Base-by-base conservation (phyloP, 108 stramenopile species). In the Fistulifera pelliculosa region DNA sequence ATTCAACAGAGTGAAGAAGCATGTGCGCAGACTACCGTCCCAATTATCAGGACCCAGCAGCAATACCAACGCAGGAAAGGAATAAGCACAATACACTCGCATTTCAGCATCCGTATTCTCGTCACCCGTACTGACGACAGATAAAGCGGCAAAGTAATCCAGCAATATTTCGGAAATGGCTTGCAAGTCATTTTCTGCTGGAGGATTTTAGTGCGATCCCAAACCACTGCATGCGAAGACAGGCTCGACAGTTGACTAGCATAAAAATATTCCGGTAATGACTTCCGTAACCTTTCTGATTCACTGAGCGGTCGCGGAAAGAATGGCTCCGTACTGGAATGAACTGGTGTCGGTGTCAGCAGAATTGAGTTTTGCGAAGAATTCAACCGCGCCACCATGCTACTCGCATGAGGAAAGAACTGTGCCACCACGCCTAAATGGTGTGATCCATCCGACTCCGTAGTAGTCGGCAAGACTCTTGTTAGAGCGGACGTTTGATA, bases 11-110 rank as follows among this genome's bases (percentile, higher is more conserved):
- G 68, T 70, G 38, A 75, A 62, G 61, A 94, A 96, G 58, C 92
- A 84, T n/a, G 70, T 62, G 35, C 78, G 69, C 27, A 99, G 71
- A 16, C 70, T 72, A 16, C 72, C 74, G n/a, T 93, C 82, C 76
- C 83, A 90, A 52, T 84, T 73, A 41, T 71, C 65, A 17, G 68
- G 62, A 4, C 95, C 95, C 56, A 97, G 67, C 42, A 94, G 71
- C 13, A 94, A 64, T 6, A 90, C 83, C 8, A 99, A 95, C 12
- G 96, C 98, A n/a, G 98, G 98, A 45, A 95, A 93, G 47, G 71
- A 82, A 60, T 95, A 99, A 0, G 98, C 98, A 48, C 98, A 99
- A 45, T 90, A 94, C 8, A 92, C 84, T 40, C 90, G 58, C 79
- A 98, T 86, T 68, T 99, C 95, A 21, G 87, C 94, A 49, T 94